These are phyloP conservation scores for Blastocystis sp. DNA, from an alignment of 352 stramenopile species.

Conservation along the genomic window DNA sequence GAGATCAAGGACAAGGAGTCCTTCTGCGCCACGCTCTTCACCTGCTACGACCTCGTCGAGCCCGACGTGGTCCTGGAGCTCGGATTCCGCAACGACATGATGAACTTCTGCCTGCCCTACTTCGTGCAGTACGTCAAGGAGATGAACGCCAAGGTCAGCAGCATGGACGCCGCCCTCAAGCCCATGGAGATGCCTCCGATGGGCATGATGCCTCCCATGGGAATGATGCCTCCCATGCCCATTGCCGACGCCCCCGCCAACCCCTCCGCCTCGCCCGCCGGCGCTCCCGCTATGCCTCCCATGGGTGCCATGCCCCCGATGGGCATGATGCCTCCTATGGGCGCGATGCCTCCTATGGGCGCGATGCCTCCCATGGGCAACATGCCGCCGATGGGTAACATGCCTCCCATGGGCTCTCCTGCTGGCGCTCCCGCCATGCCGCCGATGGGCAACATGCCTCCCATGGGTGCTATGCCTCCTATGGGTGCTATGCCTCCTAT, in stretches of 20 bases:
- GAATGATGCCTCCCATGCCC: slow-evolving; percentile 67
- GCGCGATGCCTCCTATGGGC: slow-evolving; percentile 5
- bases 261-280: slow-evolving; percentile 28
- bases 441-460: slow-evolving; percentile 43
- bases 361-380: neutral
- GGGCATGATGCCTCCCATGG: slow-evolving; percentile 65
- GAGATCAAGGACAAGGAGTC: slow-evolving; percentile 95
- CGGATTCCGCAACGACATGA: slow-evolving; percentile 95
- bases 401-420: slow-evolving; percentile 62
- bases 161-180: slow-evolving; percentile 76
- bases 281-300: slow-evolving; percentile 13
- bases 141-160: slow-evolving; percentile 87
- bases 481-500: slow-evolving; percentile 67
- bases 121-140: slow-evolving; percentile 98
- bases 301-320: slow-evolving; percentile 7
- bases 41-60: slow-evolving; percentile 90
- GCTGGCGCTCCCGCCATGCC: slow-evolving; percentile 48
- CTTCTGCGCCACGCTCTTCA: slow-evolving; percentile 96
- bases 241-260: slow-evolving; percentile 58
- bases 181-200: slow-evolving; percentile 68
- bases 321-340: too few relatives aligned
- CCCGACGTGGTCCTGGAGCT: slow-evolving; percentile 97
- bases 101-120: slow-evolving; percentile 98
- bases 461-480: slow-evolving; percentile 53
- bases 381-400: slow-evolving; percentile 63